A percentile compares a stretch with the other conserved stretches of the same genome.
These are phyloP conservation scores for Gypsophila paniculata DNA, from an alignment of 179 eudicot species.

Conservation along the genomic window DNA sequence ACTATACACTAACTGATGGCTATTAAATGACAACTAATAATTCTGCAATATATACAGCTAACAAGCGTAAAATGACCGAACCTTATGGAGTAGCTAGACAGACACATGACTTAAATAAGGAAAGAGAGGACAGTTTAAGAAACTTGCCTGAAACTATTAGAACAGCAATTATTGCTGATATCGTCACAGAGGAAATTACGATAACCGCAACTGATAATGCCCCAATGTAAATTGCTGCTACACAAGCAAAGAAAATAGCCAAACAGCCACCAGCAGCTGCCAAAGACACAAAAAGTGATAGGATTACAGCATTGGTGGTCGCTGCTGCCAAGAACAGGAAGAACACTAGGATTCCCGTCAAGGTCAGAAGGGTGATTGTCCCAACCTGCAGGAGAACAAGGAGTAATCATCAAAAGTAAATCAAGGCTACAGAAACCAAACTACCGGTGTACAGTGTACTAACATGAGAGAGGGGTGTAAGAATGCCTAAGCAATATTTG, in stretches of 20 bases:
- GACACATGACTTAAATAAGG: neutral
- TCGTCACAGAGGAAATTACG: constrained; percentile 61
- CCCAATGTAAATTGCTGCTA: constrained; percentile 63
- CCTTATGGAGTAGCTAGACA: neutral
- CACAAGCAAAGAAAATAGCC: constrained; percentile 81
- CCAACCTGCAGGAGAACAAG: constrained; percentile 60
- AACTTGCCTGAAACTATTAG: constrained; percentile 52
- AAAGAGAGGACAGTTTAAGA: neutral
- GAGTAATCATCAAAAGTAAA: neutral
- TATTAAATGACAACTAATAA: no score
- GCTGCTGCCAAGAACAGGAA: constrained; percentile 76
- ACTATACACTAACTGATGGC: no score
- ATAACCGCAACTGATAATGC: constrained; percentile 65
- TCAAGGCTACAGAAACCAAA: neutral
- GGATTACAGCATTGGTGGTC: constrained; percentile 63
- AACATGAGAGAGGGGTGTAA: neutral
- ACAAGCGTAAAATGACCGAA: neutral
- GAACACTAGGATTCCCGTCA: constrained; percentile 63
- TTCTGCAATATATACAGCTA: no score
- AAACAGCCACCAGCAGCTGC: constrained; percentile 87
- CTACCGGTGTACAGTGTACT: neutral
- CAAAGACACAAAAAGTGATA: constrained; percentile 70
- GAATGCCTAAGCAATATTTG: neutral
- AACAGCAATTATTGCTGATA: constrained; percentile 52
- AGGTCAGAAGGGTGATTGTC: constrained; percentile 51